These are phyloP conservation scores for Linderina pennispora DNA, from an alignment of 192 early-diverging fungal species.

Conservation along the genomic window DNA sequence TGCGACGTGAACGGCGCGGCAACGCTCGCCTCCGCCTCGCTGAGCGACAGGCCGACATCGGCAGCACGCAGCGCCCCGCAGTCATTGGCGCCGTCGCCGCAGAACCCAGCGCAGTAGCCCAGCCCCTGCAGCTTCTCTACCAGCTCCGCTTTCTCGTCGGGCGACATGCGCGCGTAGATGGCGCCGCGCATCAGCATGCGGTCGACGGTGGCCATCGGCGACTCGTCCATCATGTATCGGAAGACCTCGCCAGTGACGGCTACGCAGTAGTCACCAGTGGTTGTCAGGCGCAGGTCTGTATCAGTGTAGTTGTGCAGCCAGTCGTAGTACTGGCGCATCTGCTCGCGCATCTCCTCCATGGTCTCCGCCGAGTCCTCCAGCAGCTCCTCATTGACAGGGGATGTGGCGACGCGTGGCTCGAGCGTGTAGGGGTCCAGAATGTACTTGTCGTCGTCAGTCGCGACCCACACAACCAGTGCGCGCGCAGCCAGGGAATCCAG, in stretches of 20 bases:
- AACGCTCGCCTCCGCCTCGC: constrained; percentile 96
- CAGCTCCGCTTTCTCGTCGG: constrained; percentile 94
- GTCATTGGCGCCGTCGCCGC: constrained; percentile 99
- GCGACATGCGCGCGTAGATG: constrained; percentile 97
- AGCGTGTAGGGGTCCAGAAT: constrained; percentile 54
- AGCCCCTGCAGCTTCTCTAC: constrained; percentile 85
- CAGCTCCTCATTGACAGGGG: constrained; percentile 20
- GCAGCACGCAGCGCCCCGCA: constrained; percentile 94
- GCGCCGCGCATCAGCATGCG: constrained; percentile 87
- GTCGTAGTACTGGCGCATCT: constrained; percentile 36
- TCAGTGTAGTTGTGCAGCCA: constrained; percentile 39
- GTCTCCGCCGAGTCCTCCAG: constrained; percentile 31
- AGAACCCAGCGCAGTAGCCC: constrained; percentile 93
- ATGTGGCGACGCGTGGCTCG: constrained; percentile 27
- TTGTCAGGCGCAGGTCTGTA: constrained; percentile 22
- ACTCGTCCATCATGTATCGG: constrained; percentile 86
- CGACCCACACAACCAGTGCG: constrained; percentile 49
- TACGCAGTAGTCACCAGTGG: constrained; percentile 62
- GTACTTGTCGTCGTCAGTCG: constrained; percentile 50
- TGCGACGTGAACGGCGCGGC: constrained; percentile 96
- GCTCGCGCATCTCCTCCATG: constrained; percentile 33
- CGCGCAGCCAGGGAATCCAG: constrained; percentile 10
- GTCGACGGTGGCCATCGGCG: constrained; percentile 50
- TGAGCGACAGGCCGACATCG: constrained; percentile 93
- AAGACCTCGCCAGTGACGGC: constrained; percentile 97